Evolutionary conservation across 768 basidiomycete species (phyloP), one percentile per base, ranked within the genome.

Genomic region (Holtermanniella nyarrowii): DNA sequence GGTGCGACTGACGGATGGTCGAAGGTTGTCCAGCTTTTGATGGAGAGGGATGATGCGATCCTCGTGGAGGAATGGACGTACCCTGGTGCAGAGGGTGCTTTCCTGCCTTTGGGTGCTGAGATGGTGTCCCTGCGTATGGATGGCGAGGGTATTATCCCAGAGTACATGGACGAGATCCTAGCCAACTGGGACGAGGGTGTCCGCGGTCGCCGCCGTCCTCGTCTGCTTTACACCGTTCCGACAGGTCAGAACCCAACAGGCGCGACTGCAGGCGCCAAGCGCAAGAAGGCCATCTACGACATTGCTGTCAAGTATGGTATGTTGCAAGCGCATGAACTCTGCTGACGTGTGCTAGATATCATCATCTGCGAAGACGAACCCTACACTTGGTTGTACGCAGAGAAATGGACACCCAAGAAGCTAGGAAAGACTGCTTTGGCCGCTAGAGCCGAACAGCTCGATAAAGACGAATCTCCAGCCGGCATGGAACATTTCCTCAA

Each of bases 221-320:
- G 53, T 4, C 55, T 71, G 2, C 52, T 71, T 31, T 71, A 71
- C 55, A 69, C 80, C 3, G 75, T 86, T 12, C 84, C 86, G 0
- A 76, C 85, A n/a, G 85, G 85, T 23, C 86, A 89, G 72, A 89
- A 89, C 68, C 88, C 86, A 3, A 83, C 81, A 4, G 87, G 87
- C 18, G 58, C 84, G 76, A 84, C 82, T 0, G 83, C 84, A 79
- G 70, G 75, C 10, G 61, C 68, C 1, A 65, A 76, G 50, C 75
- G 86, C 59, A 88, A 88, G 76, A 79, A 82, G 71, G 79, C 77
- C 43, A 84, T 89, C 49, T 89, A 89, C 69, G 78, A 80, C n/a
- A 75, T 88, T 52, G 86, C 84, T 59, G 82, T 85, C 50, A 82
- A 86, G 72, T 88, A 80, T 70, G 85, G 84, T 82, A 54, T 48